Base-by-base conservation (phyloP, 1,284 basidiomycete species). In the Coniferiporia weirii region DNA sequence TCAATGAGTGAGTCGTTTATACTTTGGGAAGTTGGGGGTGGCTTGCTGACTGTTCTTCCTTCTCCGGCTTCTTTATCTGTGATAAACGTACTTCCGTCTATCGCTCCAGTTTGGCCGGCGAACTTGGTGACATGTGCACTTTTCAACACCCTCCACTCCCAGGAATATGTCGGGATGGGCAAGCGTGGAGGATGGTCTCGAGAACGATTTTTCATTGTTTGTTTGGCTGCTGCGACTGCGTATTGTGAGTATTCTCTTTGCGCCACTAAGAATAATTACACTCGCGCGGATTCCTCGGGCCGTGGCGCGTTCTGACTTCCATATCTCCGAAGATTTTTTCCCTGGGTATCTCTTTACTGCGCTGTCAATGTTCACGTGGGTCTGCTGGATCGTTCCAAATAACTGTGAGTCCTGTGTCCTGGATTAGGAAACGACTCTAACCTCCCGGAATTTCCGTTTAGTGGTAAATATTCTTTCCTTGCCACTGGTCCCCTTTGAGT, bases 31-130 rank as follows among this genome's bases (percentile, higher is more conserved):
- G 40, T 51, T 19, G 19, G 7, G 44, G 8, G 19, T 3, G 12
- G 15, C 32, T 52, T n/a, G 4, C 38, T 20, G 8, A 17, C 13
- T 52, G 6, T 38, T 43, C 13, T 20, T 40, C 17, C 9, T 43
- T 12, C 51, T 36, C 12, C 20, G 35, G 15, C 50, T 32, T 12
- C 22, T 52, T 32, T 17, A 6, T 19, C 36, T 32, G 3, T 17
- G 27, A 9, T 40, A 40, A 40, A 12, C 8, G 38, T 40, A 12
- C 15, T 40, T 40, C 27, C 38, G 9, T 40, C 12, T 40, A 34
- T 48, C 32, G 40, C 20, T 17, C 38, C 5, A 59, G 81, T 92
- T 64, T 93, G 89, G 90, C 91, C 90, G 1, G 79, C 82, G 34
- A 82, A 79, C 62, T 70, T 85, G 7, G 81, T 84, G 17, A 73